A percentile compares a stretch with the other conserved stretches of the same genome.
Evolutionary conservation across 1,284 basidiomycete genomes (phyloP).

Genomic region (Leucoagaricus sp.): DNA sequence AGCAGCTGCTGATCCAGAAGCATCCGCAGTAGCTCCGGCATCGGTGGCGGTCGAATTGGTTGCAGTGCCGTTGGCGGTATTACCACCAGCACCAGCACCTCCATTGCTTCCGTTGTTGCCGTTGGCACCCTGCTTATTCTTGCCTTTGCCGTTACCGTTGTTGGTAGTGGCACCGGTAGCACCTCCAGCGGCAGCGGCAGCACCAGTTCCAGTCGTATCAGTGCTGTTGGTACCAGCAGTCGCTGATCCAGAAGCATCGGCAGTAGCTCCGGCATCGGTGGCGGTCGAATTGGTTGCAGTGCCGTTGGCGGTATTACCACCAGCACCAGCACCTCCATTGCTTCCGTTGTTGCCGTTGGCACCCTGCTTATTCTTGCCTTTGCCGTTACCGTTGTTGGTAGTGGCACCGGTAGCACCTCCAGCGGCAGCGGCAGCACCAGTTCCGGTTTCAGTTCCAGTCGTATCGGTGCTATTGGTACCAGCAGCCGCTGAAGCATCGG

Average conservation of each 20-base stretch:
- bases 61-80: not conserved
- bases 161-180: slow-evolving; percentile 1
- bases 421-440: not conserved
- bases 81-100: slow-evolving; percentile 20
- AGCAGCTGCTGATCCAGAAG: not conserved
- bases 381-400: not conserved
- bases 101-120: not conserved
- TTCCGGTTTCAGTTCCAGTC: not conserved
- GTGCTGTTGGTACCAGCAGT: not conserved
- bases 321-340: slow-evolving; percentile 1
- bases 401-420: slow-evolving; percentile 1
- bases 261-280: too few relatives aligned
- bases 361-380: too few relatives aligned
- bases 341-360: too few relatives aligned
- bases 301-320: not conserved
- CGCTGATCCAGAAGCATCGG: slow-evolving; percentile 9
- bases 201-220: slow-evolving; percentile 15
- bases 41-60: not conserved
- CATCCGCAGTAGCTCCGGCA: not conserved
- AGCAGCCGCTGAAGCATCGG: not conserved
- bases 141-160: slow-evolving; percentile 1
- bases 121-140: not conserved
- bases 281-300: too few relatives aligned
- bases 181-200: slow-evolving; percentile 12
- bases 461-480: not conserved